Conservation (phyloP, 352 stramenopile genomes). For the Globisporangium recalcitrans region DNA sequence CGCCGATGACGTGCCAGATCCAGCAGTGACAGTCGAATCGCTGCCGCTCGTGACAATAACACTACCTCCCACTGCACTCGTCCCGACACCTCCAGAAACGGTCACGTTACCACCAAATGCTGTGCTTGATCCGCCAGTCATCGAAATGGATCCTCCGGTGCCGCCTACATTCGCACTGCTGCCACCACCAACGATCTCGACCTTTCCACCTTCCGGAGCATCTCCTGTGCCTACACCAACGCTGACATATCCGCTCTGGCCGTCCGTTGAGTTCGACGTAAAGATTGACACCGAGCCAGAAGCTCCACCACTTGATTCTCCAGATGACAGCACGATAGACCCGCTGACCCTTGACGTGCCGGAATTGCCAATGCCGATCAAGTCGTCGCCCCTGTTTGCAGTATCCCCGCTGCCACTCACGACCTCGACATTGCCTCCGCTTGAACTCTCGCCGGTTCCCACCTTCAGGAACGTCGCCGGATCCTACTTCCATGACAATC, state of each 20-base stretch:
- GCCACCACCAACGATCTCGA: not conserved
- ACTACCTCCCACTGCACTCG: not conserved
- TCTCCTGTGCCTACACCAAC: not conserved
- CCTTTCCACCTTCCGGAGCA: not conserved
- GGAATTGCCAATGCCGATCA: too few relatives aligned
- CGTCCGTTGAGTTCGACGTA: not conserved
- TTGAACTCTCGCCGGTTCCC: too few relatives aligned
- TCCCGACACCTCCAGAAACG: not conserved
- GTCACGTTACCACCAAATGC: not conserved
- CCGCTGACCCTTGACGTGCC: not conserved
- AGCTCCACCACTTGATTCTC: not conserved
- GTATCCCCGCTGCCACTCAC: too few relatives aligned
- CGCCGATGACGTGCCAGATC: conserved; percentile 14
- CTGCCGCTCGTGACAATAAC: not conserved
- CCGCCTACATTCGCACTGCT: not conserved
- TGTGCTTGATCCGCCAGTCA: not conserved
- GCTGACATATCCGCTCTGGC: not conserved
- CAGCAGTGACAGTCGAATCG: conserved; percentile 12
- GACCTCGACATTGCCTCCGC: too few relatives aligned
- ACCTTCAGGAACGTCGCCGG: too few relatives aligned
- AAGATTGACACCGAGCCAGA: not conserved
- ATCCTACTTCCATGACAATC: too few relatives aligned
- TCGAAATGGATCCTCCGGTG: not conserved
- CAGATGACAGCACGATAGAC: not conserved
- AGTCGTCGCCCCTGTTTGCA: too few relatives aligned